Conservation (phyloP, 1,139 yeast genomes). For the Pichia sp. region DNA sequence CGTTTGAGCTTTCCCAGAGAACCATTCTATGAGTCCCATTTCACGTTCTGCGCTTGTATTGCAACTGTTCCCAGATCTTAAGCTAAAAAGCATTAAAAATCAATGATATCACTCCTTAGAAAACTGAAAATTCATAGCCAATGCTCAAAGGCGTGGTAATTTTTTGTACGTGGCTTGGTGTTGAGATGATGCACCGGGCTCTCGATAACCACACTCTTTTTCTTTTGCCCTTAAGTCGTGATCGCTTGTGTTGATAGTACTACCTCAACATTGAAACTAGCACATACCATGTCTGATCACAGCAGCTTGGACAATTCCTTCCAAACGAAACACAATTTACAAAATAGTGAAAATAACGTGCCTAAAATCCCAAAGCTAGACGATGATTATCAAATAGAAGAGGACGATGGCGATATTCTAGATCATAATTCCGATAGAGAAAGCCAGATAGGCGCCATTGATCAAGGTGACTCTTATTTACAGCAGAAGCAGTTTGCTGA, state of each 20-base stretch:
- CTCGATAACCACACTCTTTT: background rate
- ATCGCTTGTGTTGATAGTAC: background rate
- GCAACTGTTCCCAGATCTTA: no score
- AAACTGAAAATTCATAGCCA: background rate
- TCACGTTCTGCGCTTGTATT: background rate
- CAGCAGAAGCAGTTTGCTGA: background rate
- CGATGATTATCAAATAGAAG: background rate
- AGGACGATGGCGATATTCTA: background rate
- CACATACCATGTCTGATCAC: background rate
- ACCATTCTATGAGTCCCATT: slow-evolving; percentile 16
- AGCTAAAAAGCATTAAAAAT: no score
- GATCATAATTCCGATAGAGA: background rate
- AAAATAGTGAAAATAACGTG: background rate
- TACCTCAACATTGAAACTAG: background rate
- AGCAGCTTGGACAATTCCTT: background rate
- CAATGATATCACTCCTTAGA: background rate
- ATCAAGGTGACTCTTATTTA: background rate
- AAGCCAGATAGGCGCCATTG: background rate
- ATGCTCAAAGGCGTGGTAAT: background rate
- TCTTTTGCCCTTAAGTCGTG: background rate
- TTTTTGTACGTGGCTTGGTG: background rate
- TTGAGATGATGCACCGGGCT: slow-evolving; percentile 1
- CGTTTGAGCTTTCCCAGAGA: background rate
- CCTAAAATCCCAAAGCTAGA: slow-evolving; percentile 1
- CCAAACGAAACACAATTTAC: background rate